These are phyloP conservation scores for Prillingera fragicola DNA, from an alignment of 1,284 basidiomycete species.

Conservation along the genomic window DNA sequence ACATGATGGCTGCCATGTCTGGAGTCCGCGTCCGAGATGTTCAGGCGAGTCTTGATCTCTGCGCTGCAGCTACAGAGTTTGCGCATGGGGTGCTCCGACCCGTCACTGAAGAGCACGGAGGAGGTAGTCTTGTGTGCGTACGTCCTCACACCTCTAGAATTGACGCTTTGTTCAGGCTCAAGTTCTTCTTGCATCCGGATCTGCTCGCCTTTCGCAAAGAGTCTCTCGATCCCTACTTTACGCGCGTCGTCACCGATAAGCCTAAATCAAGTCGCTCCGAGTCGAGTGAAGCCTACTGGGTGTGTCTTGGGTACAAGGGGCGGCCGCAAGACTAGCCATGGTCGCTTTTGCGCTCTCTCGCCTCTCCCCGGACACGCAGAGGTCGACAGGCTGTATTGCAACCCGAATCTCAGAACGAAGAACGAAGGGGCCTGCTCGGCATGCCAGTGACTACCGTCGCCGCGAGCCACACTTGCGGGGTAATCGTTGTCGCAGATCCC, in stretches of 20 bases:
- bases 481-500: no score
- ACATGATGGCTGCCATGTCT: conserved; percentile 50
- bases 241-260: conserved; percentile 41
- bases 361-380: no score
- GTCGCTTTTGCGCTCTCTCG: background rate
- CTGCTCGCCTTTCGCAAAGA: conserved; percentile 37
- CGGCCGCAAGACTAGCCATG: background rate
- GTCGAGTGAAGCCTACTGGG: conserved; percentile 47
- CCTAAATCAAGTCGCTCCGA: conserved; percentile 43
- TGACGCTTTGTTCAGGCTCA: no score
- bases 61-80: conserved; percentile 42
- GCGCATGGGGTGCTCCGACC: conserved; percentile 27
- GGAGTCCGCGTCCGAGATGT: conserved; percentile 44
- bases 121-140: conserved; percentile 45
- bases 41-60: conserved; percentile 41
- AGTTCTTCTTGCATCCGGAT: conserved; percentile 46
- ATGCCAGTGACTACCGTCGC: no score
- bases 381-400: no score
- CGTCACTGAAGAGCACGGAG: conserved; percentile 21
- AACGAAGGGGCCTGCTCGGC: no score
- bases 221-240: conserved; percentile 38
- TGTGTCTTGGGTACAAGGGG: conserved; percentile 46
- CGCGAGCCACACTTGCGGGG: no score
- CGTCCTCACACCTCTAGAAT: background rate
- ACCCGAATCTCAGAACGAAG: no score